These are phyloP conservation scores for Saccharomycopsis schoenii DNA, from an alignment of 805 yeast species.

Conservation along the genomic window DNA sequence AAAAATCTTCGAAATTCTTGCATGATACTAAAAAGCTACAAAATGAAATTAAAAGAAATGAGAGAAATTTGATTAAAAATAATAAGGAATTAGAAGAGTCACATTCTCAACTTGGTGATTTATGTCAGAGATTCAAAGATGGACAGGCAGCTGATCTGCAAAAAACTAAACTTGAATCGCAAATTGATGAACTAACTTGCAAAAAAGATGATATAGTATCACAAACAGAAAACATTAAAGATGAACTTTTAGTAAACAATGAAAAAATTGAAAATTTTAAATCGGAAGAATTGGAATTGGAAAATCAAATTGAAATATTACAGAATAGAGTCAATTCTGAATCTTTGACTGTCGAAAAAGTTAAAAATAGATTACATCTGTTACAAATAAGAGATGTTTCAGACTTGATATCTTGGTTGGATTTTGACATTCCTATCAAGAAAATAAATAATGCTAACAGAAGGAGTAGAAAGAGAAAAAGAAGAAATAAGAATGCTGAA, in stretches of 20 bases:
- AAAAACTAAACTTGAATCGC: conserved; percentile 7
- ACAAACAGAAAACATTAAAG: conserved; percentile 33
- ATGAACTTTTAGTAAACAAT: conserved; percentile 30
- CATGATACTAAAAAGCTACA: conserved; percentile 49
- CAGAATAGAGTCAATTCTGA: conserved; percentile 30
- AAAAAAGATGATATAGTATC: conserved; percentile 32
- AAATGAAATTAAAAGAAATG: conserved; percentile 50
- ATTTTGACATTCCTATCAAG: conserved; percentile 10
- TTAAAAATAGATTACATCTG: conserved; percentile 32
- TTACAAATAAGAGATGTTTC: conserved; percentile 46
- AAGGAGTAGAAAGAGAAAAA: conserved; percentile 11
- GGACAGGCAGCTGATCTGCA: conserved; percentile 27
- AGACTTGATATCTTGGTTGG: conserved; percentile 41
- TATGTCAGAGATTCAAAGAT: conserved; percentile 25
- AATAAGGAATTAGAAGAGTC: conserved; percentile 35
- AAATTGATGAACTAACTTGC: conserved; percentile 24
- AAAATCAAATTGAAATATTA: conserved; percentile 52
- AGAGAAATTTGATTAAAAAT: conserved; percentile 37
- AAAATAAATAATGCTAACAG: conserved; percentile 3
- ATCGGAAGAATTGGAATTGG: conserved; percentile 57
- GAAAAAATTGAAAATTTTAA: conserved; percentile 44
- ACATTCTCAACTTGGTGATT: conserved; percentile 27
- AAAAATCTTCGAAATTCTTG: conserved; percentile 48
- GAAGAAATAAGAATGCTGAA: conserved; percentile 7
- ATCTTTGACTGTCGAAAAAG: conserved; percentile 30